phyloP scores from a whole-genome alignment of 345 rosid species.

The Trapa incisa region DNA sequence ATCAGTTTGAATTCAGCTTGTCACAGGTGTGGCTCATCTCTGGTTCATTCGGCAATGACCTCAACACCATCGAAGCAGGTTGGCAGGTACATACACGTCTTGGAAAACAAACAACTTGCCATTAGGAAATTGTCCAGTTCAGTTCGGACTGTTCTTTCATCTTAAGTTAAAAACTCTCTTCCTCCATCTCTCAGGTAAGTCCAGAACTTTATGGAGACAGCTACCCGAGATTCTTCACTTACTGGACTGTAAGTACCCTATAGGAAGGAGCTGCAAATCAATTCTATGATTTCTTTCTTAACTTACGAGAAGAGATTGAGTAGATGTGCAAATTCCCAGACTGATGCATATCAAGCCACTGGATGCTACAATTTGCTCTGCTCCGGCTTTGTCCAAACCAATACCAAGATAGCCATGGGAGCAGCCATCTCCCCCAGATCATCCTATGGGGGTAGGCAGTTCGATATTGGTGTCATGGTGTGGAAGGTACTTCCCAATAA shows the following conservation, averaged over 20 bases:
- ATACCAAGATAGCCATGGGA: conserved; percentile 82
- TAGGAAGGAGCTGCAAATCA: not conserved
- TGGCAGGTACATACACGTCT: conserved; percentile 61
- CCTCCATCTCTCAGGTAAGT: conserved; percentile 56
- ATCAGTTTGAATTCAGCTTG: conserved; percentile 74
- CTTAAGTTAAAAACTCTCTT: not conserved
- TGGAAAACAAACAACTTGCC: not conserved
- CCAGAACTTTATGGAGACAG: conserved; percentile 90
- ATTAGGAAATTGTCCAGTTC: not conserved
- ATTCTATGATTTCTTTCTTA: not conserved
- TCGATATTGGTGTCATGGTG: conserved; percentile 75
- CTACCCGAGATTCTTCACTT: conserved; percentile 92
- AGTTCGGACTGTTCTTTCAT: not conserved
- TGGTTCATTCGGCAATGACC: conserved; percentile 86
- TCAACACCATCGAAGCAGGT: conserved; percentile 96
- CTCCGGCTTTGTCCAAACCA: conserved; percentile 93
- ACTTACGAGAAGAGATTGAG: not conserved
- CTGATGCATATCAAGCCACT: conserved; percentile 96
- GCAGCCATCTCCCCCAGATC: conserved; percentile 98
- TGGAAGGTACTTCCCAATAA: conserved; percentile 65
- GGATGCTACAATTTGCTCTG: conserved; percentile 97
- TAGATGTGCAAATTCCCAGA: conserved; percentile 27
- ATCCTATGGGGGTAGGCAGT: conserved; percentile 66
- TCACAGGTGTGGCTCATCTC: conserved; percentile 96
- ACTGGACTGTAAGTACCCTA: conserved; percentile 65